Base-by-base conservation (phyloP, 2,329 filamentous ascomycete genomes). In the Septoria linicola region DNA sequence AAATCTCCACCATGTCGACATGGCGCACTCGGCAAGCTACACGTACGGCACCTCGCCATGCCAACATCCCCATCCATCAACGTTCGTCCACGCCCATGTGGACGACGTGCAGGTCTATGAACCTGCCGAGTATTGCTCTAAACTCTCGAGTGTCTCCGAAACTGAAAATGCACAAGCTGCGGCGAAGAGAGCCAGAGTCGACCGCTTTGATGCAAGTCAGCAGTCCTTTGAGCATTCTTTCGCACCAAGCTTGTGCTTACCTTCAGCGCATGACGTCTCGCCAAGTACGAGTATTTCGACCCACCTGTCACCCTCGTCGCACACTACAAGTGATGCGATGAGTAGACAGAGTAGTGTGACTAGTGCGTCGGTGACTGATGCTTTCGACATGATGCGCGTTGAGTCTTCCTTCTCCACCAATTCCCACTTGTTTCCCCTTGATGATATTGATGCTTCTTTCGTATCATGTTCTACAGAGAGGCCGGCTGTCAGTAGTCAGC, bases 261-360 rank as follows among this genome's bases (percentile, higher is more conserved):
- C 55, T 37, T 52, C 58, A 51, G 50, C 54, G 40, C 47, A 55
- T 51, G 31, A 59, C 49, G 53, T 59, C 42, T 61, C 62, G 53
- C 56, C 58, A 37, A 63, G 58, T 58, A 59, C 59, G 39, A 63
- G 59, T 58, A 59, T 60, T 50, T 59, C 62, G 54, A 62, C 53
- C 54, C 57, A 63, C 51, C 53, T 61, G 47, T 64, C 63, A 43
- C 49, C 42, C 42, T 62, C 60, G 21, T 63, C 61, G n/a, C 42
- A 62, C 40, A 51, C 59, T n/a, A 59, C 55, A 44, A 60, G 62
- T 51, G 62, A 64, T 51, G 58, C 52, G n/a, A 66, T 77, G 73
- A 76, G 73, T 61, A 71, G 75, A 60, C 67, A 74, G 57, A 67
- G 66, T 63, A 77, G 75, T 63, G 65, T 68, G 54, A 61, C 57